A percentile compares a stretch with the other conserved stretches of the same genome.
Conservation (phyloP, 2,329 filamentous ascomycete species). For the Trichoderma breve region DNA sequence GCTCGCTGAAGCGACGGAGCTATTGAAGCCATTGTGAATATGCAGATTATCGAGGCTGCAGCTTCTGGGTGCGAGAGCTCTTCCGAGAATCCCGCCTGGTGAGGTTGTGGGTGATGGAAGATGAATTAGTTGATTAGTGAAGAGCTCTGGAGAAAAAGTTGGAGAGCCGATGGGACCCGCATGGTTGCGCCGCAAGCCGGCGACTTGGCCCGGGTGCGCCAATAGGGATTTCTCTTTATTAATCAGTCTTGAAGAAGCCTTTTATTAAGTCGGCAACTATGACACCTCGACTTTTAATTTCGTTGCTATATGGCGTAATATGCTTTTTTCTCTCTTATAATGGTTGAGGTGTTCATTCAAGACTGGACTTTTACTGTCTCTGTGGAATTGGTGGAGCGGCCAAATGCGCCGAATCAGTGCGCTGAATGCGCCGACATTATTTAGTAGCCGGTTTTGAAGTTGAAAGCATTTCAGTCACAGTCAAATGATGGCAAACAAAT, state of each 20-base stretch:
- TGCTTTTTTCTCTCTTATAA: background rate
- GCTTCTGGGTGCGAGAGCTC: background rate
- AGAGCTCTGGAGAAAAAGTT: slow-evolving; percentile 24
- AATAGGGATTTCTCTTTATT: slow-evolving; percentile 7
- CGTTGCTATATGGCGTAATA: background rate
- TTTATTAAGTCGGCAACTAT: background rate
- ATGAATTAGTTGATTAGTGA: background rate
- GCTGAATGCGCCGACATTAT: background rate
- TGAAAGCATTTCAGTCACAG: background rate
- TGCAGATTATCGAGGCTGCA: background rate
- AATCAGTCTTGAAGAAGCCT: background rate
- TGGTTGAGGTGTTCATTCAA: background rate
- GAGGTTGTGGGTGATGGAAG: background rate
- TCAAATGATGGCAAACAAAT: background rate
- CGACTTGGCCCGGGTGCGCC: background rate
- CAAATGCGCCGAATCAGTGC: background rate
- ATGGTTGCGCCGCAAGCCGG: slow-evolving; percentile 20
- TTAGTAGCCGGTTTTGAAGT: background rate
- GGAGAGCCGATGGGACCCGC: slow-evolving; percentile 26
- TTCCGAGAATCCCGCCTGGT: slow-evolving; percentile 10
- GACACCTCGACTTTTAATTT: background rate
- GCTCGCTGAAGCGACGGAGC: slow-evolving; percentile 43
- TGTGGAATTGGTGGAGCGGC: background rate
- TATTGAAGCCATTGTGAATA: slow-evolving; percentile 38
- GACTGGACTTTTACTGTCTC: background rate